phyloP scores from a whole-genome alignment of 1,139 yeast genomes.

The Saccharomyces hybrid region DNA sequence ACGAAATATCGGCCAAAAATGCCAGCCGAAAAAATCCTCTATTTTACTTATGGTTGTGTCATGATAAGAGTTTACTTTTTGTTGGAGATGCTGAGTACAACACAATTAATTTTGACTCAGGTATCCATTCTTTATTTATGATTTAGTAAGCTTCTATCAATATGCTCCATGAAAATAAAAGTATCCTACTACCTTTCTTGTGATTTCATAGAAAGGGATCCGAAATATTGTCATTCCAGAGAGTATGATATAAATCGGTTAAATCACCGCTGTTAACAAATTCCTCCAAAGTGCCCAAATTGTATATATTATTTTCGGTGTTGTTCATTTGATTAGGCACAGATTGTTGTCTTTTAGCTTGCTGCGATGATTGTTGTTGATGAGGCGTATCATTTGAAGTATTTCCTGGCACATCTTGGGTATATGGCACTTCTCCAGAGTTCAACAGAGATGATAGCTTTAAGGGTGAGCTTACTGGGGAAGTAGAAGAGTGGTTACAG shows the following conservation, averaged over 20 bases:
- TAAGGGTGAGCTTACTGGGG: background rate
- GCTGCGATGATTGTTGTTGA: background rate
- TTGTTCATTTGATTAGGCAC: background rate
- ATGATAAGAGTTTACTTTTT: background rate
- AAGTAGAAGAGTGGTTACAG: background rate
- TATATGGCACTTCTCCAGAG: background rate
- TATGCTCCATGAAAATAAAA: background rate
- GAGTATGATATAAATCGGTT: slow-evolving; percentile 22
- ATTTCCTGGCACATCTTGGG: background rate
- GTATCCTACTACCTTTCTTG: background rate
- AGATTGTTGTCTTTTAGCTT: background rate
- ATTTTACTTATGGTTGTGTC: background rate
- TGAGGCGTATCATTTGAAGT: background rate
- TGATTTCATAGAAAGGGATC: slow-evolving; percentile 4
- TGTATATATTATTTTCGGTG: slow-evolving; percentile 9
- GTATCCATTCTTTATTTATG: background rate
- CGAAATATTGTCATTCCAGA: slow-evolving; percentile 28
- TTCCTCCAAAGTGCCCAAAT: slow-evolving; percentile 30
- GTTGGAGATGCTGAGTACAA: background rate
- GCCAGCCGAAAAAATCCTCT: background rate
- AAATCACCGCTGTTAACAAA: slow-evolving; percentile 27
- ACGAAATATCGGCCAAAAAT: background rate
- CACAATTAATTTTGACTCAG: background rate
- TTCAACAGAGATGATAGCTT: background rate
- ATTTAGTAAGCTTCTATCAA: background rate